Evolutionary conservation across 2,329 filamentous ascomycete genomes (phyloP), one percentile per base, ranked within the genome.

Genomic region (Fusarium scirpi): DNA sequence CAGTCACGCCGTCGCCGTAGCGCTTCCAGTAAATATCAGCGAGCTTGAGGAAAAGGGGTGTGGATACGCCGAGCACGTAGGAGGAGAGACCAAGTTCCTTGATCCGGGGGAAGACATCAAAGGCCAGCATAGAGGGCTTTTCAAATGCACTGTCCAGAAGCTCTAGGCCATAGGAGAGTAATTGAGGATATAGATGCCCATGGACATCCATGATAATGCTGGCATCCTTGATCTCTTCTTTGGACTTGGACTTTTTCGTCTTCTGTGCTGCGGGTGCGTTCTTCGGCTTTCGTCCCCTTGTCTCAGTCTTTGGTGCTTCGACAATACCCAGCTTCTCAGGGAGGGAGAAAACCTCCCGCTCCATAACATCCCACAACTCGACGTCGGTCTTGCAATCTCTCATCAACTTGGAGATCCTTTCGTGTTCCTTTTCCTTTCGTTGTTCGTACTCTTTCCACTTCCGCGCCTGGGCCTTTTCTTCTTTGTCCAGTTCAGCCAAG

Each of bases 41-140:
- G 34, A 94, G 84, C 51, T 88, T 84, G 75, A 91, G 90, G 82
- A 92, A 94, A 44, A 94, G 87, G 0, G 86, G 82, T 0, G 91
- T 91, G 20, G 89, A 90, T 8, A 88, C 90, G 49, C 91, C 92
- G 1, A 95, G 85, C 9, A 93, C 89, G 74, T 91, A 93, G 0
- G 91, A 91, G 2, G 88, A 86, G 3, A 91, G 85, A 3, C 92
- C 92, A 1, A 93, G 83, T 46, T 85, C 83, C 76, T 92, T 92
- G 72, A 94, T 82, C 10, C 87, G 86, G 0, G 92, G 91, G 1
- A 94, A 82, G 27, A 94, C 79, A 46, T 85, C 84, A 46, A 92
- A 84, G 0, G 85, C 83, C 1, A 92, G 82, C 0, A 85, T 82
- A 2, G 91, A 94, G 0, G 87, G 81, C 13, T 82, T 84, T 12